Percentiles rank a stretch among this genome's conserved stretches.
These are phyloP conservation scores for Kwoniella botswanensis DNA, from an alignment of 768 basidiomycete species.

Conservation along the genomic window DNA sequence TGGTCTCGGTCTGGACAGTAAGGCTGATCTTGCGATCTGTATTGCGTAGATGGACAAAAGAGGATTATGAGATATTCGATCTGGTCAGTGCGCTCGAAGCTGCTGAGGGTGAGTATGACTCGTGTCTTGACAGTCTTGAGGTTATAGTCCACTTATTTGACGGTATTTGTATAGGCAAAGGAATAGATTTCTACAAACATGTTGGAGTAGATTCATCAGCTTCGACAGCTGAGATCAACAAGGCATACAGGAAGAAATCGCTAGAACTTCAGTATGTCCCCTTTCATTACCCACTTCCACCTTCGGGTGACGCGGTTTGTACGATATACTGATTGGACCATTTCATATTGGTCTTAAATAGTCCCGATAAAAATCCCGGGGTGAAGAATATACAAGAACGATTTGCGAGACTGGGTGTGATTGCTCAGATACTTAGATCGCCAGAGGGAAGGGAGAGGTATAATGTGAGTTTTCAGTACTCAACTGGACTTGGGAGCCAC, in stretches of 20 bases:
- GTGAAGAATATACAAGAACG: constrained; percentile 81
- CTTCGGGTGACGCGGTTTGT: neutral
- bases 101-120: constrained; percentile 69
- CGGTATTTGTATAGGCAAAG: constrained; percentile 65
- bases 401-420: constrained; percentile 88
- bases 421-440: constrained; percentile 79
- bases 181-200: constrained; percentile 95
- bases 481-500: no score
- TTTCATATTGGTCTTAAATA: constrained; percentile 48
- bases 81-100: constrained; percentile 78
- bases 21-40: neutral
- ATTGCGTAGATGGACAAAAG: constrained; percentile 61
- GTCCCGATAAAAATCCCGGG: constrained; percentile 94
- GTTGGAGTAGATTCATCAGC: constrained; percentile 79
- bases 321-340: neutral
- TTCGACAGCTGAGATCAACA: constrained; percentile 69
- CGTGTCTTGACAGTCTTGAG: neutral
- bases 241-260: constrained; percentile 90
- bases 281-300: neutral
- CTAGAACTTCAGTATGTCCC: constrained; percentile 80
- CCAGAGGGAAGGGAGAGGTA: constrained; percentile 76
- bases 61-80: constrained; percentile 97
- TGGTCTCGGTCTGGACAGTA: neutral
- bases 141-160: no score
- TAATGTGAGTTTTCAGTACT: constrained; percentile 56